Evolutionary conservation across 2,329 filamentous ascomycete species (phyloP), one percentile per base, ranked within the genome.

Genomic region (Pseudogymnoascus sp.): DNA sequence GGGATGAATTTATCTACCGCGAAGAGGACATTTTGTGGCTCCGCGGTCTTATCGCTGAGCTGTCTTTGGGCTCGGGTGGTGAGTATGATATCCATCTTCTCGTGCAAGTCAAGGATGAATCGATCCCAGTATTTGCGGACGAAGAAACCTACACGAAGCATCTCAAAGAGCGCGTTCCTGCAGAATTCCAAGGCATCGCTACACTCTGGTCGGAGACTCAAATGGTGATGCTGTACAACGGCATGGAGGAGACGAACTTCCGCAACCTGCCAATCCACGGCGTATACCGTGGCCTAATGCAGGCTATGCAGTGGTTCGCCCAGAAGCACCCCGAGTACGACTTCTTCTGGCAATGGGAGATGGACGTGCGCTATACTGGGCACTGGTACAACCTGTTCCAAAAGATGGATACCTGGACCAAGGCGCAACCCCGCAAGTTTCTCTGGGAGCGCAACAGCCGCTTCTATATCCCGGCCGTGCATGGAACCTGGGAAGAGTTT

Each of bases 281-380:
- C 16, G 91, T 95, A 7, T 97, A 97, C 75, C 88, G 94, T 59
- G 92, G 90, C 60, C 84, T 94, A 8, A 91, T 92, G 69, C 96
- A 97, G 90, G 91, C 92, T 0, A 86, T 97, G 78, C 92, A 97
- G 70, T 89, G 93, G 74, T 97, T 97, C 72, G 90, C 92, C 5
- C 86, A 92, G 70, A 83, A 85, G 68, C 92, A 96, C 73, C 89
- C 90, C 1, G 92, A 96, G 72, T 96, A 92, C 70, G 90, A 95
- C 57, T 90, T 86, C 75, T 91, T 92, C 74, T 96, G 92, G 92
- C 90, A 96, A 67, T 95, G 92, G 90, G 92, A 96, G 74, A 93
- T 96, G 87, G 92, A 96, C 69, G 85, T 92, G 47, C 86, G 91
- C 30, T 96, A 95, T 73, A 94, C 89, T 0, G 91, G 92, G 36